Base-by-base conservation (phyloP, 108 stramenopile genomes). In the Conticribra guillardii region DNA sequence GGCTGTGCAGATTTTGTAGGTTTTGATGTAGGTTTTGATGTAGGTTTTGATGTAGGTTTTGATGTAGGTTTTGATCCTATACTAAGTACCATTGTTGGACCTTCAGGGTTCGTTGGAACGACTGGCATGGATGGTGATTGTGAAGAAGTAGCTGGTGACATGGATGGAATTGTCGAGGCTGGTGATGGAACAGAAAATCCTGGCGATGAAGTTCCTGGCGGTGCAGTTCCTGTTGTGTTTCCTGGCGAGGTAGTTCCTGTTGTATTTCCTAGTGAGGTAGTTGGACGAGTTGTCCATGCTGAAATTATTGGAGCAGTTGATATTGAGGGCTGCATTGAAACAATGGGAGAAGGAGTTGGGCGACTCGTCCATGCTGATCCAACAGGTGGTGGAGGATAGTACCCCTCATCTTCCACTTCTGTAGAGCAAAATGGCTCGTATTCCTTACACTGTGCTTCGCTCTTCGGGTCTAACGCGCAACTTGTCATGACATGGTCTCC, bases 401-500 rank as follows among this genome's bases (percentile, higher is more conserved):
- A 41, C 8, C 11, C 11, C 5, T 5, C 11, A 11, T 11, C 11
- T 5, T 41, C 11, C 37, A 11, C 30, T 32, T n/a, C 31, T 14
- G 7, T 56, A 15, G 55, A 11, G 55, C 70, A 71, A 41, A 61
- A 54, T 22, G 37, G 60, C 17, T 60, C 37, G 37, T 61, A 71
- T 27, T 54, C 31, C 21, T 57, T 16, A 26, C 70, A 71, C 47
- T 61, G 22, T 14, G 51, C 60, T 34, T 33, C 41, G 27, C 61
- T 71, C 32, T 61, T 44, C 28, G 16, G 18, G 44, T 45, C 45
- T 31, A 24, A 32, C 34, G 49, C 51, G 48, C 70, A 71, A 54
- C 59, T 71, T 30, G 70, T 71, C 17, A 59, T 29, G 1, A 71
- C 58, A 32, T 45, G 59, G 4, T 71, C 70, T 18, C 51, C 60